phyloP scores from a whole-genome alignment of 306 rosid genomes.

The Quercus robur region DNA sequence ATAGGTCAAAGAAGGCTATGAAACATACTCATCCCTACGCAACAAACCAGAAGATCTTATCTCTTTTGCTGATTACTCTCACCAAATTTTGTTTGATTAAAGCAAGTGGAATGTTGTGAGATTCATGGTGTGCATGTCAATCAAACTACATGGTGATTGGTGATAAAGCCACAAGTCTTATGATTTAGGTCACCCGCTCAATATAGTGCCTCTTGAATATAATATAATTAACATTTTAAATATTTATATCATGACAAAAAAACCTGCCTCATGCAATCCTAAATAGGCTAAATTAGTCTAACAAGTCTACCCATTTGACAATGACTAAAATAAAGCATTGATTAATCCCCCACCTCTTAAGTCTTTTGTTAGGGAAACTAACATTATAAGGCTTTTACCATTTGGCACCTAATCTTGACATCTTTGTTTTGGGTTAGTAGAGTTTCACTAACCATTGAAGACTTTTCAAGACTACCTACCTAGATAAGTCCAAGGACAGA shows the following conservation, averaged over 20 bases:
- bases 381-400: constrained; percentile 47
- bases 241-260: constrained; percentile 3
- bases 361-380: constrained; percentile 73
- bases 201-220: constrained; percentile 29
- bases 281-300: constrained; percentile 21
- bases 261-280: constrained; percentile 41
- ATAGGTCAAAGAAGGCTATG: neutral
- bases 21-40: neutral
- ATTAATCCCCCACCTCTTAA: constrained; percentile 2
- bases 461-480: constrained; percentile 52
- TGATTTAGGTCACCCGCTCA: constrained; percentile 59
- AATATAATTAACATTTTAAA: neutral
- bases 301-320: constrained; percentile 44
- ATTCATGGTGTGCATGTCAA: constrained; percentile 18
- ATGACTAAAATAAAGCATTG: constrained; percentile 21
- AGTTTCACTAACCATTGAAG: constrained; percentile 57
- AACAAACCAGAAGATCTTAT: neutral
- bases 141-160: constrained; percentile 3
- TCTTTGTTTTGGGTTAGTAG: constrained; percentile 56
- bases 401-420: constrained; percentile 66
- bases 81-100: neutral
- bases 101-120: constrained; percentile 30
- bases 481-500: constrained; percentile 24
- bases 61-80: neutral
- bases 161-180: constrained; percentile 16